phyloP scores from a whole-genome alignment of 2,329 filamentous ascomycete species.

The Knoxdaviesia capensis region DNA sequence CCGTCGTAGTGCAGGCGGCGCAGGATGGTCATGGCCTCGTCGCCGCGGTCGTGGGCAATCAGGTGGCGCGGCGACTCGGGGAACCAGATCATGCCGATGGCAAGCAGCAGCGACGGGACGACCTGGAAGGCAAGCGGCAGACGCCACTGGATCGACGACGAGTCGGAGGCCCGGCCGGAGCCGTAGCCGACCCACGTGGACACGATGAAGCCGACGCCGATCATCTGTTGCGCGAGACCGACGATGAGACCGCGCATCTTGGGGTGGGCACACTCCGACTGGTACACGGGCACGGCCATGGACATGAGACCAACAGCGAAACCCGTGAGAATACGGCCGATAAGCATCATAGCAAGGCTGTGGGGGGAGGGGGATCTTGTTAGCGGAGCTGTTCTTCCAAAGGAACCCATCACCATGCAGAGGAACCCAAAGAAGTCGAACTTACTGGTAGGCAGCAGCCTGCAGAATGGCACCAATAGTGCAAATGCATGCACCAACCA shows the following conservation, averaged over 20 bases:
- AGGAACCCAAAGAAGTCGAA: conserved; percentile 22
- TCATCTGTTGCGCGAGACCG: conserved; percentile 31
- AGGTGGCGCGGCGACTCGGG: conserved; percentile 33
- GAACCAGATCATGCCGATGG: conserved; percentile 28
- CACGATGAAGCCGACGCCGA: conserved; percentile 28
- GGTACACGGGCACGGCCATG: conserved; percentile 33
- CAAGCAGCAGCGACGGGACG: conserved; percentile 36
- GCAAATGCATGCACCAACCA: conserved; percentile 37
- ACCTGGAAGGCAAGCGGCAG: conserved; percentile 37
- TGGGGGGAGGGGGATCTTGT: neutral
- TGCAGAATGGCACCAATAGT: conserved; percentile 39
- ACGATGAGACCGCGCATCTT: conserved; percentile 32
- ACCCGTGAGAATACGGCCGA: conserved; percentile 37
- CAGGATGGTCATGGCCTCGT: conserved; percentile 26
- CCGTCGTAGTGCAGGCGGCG: conserved; percentile 33
- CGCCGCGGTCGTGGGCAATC: conserved; percentile 22
- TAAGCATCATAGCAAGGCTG: conserved; percentile 4
- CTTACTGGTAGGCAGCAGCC: conserved; percentile 21
- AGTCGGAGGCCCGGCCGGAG: conserved; percentile 14
- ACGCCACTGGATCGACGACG: conserved; percentile 32
- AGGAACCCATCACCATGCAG: conserved; percentile 16
- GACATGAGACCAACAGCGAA: conserved; percentile 30
- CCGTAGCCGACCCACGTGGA: conserved; percentile 22
- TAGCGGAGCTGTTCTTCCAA: conserved; percentile 12
- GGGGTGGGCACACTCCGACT: conserved; percentile 29